Conservation (phyloP, 2,329 filamentous ascomycete genomes). For the Exserohilum rostratum region DNA sequence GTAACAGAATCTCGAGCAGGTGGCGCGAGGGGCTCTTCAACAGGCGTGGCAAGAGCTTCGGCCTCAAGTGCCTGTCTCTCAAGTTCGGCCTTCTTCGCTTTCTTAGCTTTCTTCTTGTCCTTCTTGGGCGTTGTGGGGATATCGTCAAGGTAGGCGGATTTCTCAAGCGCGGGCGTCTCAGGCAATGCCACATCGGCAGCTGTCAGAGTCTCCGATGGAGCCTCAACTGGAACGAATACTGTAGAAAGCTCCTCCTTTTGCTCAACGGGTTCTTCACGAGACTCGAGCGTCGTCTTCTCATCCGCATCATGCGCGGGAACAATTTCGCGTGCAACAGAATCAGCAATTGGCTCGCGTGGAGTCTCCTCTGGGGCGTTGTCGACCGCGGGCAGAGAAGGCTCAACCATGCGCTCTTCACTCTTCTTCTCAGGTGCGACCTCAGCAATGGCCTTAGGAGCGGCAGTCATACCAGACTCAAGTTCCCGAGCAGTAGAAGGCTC, state of each 20-base stretch:
- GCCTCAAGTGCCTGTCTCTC: constrained; percentile 10
- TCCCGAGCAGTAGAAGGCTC: background rate
- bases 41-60: background rate
- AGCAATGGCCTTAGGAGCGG: background rate
- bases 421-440: background rate
- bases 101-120: constrained; percentile 35
- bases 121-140: constrained; percentile 27
- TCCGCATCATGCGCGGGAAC: background rate
- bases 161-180: constrained; percentile 3
- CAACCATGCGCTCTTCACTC: background rate
- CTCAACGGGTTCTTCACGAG: background rate
- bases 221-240: background rate
- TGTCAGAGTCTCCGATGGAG: background rate
- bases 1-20: constrained; percentile 3
- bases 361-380: background rate
- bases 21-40: constrained; percentile 6
- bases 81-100: constrained; percentile 22
- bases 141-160: background rate
- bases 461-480: background rate
- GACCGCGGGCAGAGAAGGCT: background rate
- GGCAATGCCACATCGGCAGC: background rate
- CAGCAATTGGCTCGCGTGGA: background rate
- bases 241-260: background rate
- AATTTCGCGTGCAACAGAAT: background rate
- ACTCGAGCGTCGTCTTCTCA: background rate